These are phyloP conservation scores for Stachybotrys elegans DNA, from an alignment of 2,329 filamentous ascomycete species.

Conservation along the genomic window DNA sequence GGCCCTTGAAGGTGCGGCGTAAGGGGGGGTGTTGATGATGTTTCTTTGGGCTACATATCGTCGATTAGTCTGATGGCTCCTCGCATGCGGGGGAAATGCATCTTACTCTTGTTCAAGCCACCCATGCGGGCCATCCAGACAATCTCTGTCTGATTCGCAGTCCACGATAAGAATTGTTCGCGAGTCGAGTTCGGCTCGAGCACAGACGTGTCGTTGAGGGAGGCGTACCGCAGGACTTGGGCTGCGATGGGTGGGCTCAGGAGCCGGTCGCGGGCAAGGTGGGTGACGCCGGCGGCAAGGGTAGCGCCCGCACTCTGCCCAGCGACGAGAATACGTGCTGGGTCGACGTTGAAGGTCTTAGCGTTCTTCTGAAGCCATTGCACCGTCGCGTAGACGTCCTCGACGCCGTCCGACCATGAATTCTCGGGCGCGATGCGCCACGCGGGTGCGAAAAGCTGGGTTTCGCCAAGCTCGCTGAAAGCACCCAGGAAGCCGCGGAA, in stretches of 20 bases:
- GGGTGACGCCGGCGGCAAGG: not conserved
- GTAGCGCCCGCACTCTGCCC: conserved; percentile 1
- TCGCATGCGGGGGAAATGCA: not conserved
- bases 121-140: conserved; percentile 1
- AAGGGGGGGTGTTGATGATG: not conserved
- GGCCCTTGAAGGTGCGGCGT: not conserved
- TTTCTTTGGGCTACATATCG: not conserved
- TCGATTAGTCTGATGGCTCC: not conserved
- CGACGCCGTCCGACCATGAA: not conserved
- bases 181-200: not conserved
- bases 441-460: not conserved
- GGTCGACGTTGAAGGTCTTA: not conserved
- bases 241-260: not conserved
- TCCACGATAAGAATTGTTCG: not conserved
- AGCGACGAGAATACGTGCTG: not conserved
- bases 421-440: conserved; percentile 1
- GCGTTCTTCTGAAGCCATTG: not conserved
- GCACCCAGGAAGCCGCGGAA: not conserved
- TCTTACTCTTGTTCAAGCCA: not conserved
- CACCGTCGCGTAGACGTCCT: not conserved
- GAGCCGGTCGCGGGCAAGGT: not conserved
- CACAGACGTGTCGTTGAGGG: not conserved
- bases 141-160: not conserved
- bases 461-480: not conserved
- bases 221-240: not conserved